These are phyloP conservation scores for Mesembryanthemum crystallinum DNA, from an alignment of 148 eudicot species.

Conservation along the genomic window DNA sequence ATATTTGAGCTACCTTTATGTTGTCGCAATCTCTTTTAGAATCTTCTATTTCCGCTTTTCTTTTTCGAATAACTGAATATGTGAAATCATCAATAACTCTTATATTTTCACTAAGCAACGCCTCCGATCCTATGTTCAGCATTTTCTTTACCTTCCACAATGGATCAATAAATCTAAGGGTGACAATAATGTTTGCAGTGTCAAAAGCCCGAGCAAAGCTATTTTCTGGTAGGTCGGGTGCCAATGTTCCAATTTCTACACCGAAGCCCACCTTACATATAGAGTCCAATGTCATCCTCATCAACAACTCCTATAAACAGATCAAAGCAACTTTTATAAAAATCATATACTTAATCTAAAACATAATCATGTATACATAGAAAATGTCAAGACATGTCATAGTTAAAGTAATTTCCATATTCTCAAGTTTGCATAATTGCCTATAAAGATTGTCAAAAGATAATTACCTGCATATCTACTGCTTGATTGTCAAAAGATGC, in stretches of 20 bases:
- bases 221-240: constrained; percentile 66
- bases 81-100: constrained; percentile 77
- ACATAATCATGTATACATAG: too few species aligned
- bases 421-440: too few species aligned
- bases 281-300: constrained; percentile 96
- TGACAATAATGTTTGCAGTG: constrained; percentile 77
- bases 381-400: too few species aligned
- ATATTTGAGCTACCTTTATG: constrained; percentile 44
- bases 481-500: constrained; percentile 48
- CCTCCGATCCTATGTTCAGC: constrained; percentile 77
- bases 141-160: constrained; percentile 84
- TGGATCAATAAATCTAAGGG: constrained; percentile 87
- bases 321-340: background rate
- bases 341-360: background rate
- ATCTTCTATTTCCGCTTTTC: constrained; percentile 69
- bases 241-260: constrained; percentile 87
- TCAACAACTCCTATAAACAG: constrained; percentile 60
- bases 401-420: too few species aligned
- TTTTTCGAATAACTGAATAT: constrained; percentile 70
- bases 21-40: constrained; percentile 34
- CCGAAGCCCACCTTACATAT: constrained; percentile 98
- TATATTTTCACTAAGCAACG: constrained; percentile 70
- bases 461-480: constrained; percentile 78
- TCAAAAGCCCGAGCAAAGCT: constrained; percentile 79
- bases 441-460: background rate